These are phyloP conservation scores for Gomphus sp. DNA, from an alignment of 1,284 basidiomycete species.

Conservation along the genomic window DNA sequence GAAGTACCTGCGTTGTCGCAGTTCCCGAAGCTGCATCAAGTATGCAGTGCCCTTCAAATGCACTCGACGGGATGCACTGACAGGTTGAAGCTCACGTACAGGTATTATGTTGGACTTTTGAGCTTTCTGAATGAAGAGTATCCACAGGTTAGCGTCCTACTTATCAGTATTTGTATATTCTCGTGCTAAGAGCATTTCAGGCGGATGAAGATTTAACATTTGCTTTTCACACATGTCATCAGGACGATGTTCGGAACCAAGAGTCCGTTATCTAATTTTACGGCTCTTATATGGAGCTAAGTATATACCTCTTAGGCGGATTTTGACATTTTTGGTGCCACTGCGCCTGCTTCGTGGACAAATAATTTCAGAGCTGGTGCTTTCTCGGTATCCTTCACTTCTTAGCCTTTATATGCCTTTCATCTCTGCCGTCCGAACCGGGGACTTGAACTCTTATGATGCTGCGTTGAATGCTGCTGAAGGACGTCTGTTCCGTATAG, in stretches of 20 bases:
- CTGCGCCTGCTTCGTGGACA: slow-evolving; percentile 81
- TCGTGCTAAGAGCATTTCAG: slow-evolving; percentile 25
- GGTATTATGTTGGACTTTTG: slow-evolving; percentile 91
- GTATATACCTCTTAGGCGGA: slow-evolving; percentile 42
- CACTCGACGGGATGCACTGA: slow-evolving; percentile 12
- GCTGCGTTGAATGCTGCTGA: slow-evolving; percentile 58
- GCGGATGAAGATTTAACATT: slow-evolving; percentile 77
- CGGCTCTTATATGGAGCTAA: neutral
- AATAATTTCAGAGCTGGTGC: slow-evolving; percentile 62
- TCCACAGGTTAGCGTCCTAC: slow-evolving; percentile 43
- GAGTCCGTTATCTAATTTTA: slow-evolving; percentile 44
- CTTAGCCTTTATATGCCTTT: slow-evolving; percentile 74
- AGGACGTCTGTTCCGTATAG: slow-evolving; percentile 67
- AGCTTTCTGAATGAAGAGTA: slow-evolving; percentile 92
- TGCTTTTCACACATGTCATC: slow-evolving; percentile 76
- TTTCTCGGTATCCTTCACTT: slow-evolving; percentile 66
- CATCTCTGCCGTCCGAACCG: slow-evolving; percentile 63
- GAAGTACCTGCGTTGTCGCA: slow-evolving; percentile 72
- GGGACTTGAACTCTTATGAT: slow-evolving; percentile 80
- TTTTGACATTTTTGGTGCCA: slow-evolving; percentile 85
- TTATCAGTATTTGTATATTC: neutral
- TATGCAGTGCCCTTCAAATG: slow-evolving; percentile 26
- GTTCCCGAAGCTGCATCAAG: slow-evolving; percentile 84
- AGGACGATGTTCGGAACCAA: slow-evolving; percentile 60
- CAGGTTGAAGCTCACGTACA: slow-evolving; percentile 64